A percentile compares a stretch with the other conserved stretches of the same genome.
Evolutionary conservation across 2,329 filamentous ascomycete genomes (phyloP).

Genomic region (Clonostachys rosea): DNA sequence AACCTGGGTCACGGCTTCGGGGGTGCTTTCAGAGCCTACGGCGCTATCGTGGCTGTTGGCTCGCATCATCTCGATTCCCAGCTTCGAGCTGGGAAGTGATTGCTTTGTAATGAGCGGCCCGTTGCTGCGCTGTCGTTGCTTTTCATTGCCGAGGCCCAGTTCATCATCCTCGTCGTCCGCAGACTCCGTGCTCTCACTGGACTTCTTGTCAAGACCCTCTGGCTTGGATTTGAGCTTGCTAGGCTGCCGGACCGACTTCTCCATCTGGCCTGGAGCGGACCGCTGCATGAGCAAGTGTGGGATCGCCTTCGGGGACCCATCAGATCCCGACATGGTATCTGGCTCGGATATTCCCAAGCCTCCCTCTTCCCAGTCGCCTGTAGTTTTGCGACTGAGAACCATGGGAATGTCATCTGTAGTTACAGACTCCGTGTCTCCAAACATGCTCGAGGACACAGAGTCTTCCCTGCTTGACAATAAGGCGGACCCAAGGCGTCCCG

Average conservation of each 20-base stretch:
- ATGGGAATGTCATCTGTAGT: slow-evolving; percentile 75
- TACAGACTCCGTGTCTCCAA: slow-evolving; percentile 79
- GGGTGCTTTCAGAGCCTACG: slow-evolving; percentile 43
- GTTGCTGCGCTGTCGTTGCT: slow-evolving; percentile 41
- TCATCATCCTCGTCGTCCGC: slow-evolving; percentile 96
- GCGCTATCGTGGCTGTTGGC: slow-evolving; percentile 91
- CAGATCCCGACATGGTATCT: slow-evolving; percentile 21
- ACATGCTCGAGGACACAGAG: slow-evolving; percentile 83
- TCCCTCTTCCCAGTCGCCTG: slow-evolving; percentile 74
- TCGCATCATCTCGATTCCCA: slow-evolving; percentile 96
- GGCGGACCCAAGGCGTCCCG: slow-evolving; percentile 65
- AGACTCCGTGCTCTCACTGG: slow-evolving; percentile 73
- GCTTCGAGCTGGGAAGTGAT: slow-evolving; percentile 73
- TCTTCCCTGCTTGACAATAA: slow-evolving; percentile 82
- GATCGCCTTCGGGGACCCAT: slow-evolving; percentile 29
- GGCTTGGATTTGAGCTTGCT: slow-evolving; percentile 73
- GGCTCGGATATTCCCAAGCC: slow-evolving; percentile 76
- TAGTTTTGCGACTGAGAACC: slow-evolving; percentile 67
- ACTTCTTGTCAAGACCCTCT: slow-evolving; percentile 68
- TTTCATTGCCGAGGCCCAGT: slow-evolving; percentile 47
- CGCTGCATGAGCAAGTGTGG: slow-evolving; percentile 54
- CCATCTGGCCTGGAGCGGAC: slow-evolving; percentile 61
- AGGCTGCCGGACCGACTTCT: slow-evolving; percentile 52
- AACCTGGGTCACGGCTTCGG: slow-evolving; percentile 47
- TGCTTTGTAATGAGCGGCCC: slow-evolving; percentile 37